Evolutionary conservation across 2,329 filamentous ascomycete species (phyloP), one percentile per base, ranked within the genome.

Genomic region (Amphichorda felina): DNA sequence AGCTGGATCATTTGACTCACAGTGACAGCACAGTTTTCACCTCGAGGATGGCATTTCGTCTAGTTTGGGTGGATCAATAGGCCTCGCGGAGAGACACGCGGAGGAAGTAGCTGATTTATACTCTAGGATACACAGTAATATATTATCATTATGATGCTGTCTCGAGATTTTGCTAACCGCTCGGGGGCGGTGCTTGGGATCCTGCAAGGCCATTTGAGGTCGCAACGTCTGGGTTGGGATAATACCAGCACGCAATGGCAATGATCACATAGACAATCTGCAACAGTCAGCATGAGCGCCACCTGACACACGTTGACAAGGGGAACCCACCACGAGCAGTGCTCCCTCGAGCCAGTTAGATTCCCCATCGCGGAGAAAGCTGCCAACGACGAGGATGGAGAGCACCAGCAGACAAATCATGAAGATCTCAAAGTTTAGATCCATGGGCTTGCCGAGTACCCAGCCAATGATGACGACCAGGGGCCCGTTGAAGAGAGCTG

Each of bases 291-390:
- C n/a, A n/a, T n/a, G n/a, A n/a, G n/a, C n/a, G n/a, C n/a, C n/a
- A n/a, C n/a, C 25, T 5, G 26, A 5, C 15, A 0, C 0, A 0
- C 1, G 8, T 0, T 1, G 2, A 13, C 1, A 17, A 10, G 8
- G 3, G 2, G 15, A 13, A 44, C 50, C 34, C 41, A 80, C 65
- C 27, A 87, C 74, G 43, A 79, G 78, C 10, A 87, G 64, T 9
- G 68, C 68, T 2, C 82, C 82, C 51, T 87, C 82, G 2, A 87
- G 66, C 50, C 82, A 87, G 50, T 86, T 86, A 19, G 74, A 81
- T 55, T 82, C 81, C 33, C 76, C 72, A 45, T 87, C 82, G 16
- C 80, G 67, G 29, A 87, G 60, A 56, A 87, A 86, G 41, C 81
- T 82, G 2, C 82, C 79, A 32, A 84, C 78, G 0, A 83, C 79